A percentile compares a stretch with the other conserved stretches of the same genome.
Evolutionary conservation across 331 rosid species (phyloP).

Genomic region (Cydonia oblonga): DNA sequence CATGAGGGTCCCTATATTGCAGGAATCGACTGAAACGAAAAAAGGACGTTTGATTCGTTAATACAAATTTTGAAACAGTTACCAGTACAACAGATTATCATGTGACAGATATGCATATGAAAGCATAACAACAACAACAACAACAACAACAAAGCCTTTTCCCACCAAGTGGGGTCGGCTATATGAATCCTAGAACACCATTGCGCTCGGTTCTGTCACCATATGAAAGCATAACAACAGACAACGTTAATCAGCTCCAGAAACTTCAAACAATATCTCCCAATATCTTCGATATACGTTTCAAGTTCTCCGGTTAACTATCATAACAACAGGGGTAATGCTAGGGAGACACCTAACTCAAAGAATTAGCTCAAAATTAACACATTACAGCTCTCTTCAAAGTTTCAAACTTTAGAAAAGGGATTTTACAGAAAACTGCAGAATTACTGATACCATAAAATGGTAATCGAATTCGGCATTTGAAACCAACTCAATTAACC

Average conservation of each 20-base stretch:
- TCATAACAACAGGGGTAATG: background rate
- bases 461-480: background rate
- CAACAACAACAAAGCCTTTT: no score
- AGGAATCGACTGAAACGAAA: slow-evolving; percentile 77
- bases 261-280: background rate
- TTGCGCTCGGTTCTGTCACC: no score
- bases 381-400: background rate
- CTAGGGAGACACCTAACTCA: background rate
- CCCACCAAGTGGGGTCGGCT: no score
- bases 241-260: background rate
- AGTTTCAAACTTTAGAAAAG: background rate
- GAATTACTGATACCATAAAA: background rate
- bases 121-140: background rate
- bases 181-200: no score
- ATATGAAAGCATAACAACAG: no score
- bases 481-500: background rate
- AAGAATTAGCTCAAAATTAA: background rate
- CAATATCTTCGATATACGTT: background rate
- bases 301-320: background rate
- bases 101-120: background rate
- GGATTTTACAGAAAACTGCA: background rate
- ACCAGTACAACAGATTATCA: background rate
- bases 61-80: background rate
- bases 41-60: slow-evolving; percentile 11
- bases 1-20: slow-evolving; percentile 83